phyloP scores from a whole-genome alignment of 2,329 filamentous ascomycete genomes.

The Tricladium varicosporioides region DNA sequence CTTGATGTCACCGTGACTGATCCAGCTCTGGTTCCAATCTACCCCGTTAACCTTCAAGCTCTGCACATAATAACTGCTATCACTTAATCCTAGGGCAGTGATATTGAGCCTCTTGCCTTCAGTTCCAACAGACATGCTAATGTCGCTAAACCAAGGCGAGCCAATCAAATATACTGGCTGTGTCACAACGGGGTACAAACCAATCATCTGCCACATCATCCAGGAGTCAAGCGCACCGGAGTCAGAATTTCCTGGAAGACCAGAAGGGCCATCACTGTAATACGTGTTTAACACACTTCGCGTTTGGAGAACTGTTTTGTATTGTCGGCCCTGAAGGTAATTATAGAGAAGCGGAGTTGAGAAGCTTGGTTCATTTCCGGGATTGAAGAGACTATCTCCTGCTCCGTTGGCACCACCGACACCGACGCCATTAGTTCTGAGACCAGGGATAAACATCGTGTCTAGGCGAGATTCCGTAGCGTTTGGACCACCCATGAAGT shows the following conservation, averaged over 20 bases:
- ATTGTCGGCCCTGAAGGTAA: constrained; percentile 40
- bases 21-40: constrained; percentile 23
- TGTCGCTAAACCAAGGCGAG: constrained; percentile 44
- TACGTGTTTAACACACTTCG: constrained; percentile 40
- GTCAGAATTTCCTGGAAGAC: constrained; percentile 41
- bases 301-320: constrained; percentile 37
- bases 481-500: constrained; percentile 48
- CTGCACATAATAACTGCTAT: constrained; percentile 46
- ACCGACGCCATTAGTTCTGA: constrained; percentile 26
- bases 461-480: constrained; percentile 48
- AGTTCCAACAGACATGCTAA: constrained; percentile 29
- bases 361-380: constrained; percentile 54
- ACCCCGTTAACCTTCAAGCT: constrained; percentile 20
- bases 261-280: constrained; percentile 39
- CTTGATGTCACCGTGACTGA: constrained; percentile 19
- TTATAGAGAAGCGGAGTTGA: constrained; percentile 54
- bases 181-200: constrained; percentile 54
- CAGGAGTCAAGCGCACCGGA: constrained; percentile 2
- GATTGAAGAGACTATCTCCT: constrained; percentile 44
- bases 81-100: constrained; percentile 40
- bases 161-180: constrained; percentile 54
- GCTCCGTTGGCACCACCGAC: constrained; percentile 18
- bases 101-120: constrained; percentile 42
- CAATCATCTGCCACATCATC: constrained; percentile 44
- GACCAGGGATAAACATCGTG: constrained; percentile 43